These are phyloP conservation scores for Diaporthe australafricana DNA, from an alignment of 2,329 filamentous ascomycete species.

Conservation along the genomic window DNA sequence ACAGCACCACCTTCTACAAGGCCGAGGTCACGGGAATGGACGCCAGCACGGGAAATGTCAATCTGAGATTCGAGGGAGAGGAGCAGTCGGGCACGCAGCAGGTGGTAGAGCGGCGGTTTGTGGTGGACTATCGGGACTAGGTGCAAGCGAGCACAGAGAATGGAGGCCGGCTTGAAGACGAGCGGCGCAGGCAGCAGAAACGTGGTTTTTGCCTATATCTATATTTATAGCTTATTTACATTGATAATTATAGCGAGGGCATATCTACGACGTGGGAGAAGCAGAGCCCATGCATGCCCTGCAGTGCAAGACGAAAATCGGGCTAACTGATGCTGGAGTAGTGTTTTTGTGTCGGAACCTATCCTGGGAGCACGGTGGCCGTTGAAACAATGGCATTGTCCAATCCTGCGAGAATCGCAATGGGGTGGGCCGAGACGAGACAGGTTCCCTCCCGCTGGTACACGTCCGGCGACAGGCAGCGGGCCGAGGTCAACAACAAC, in stretches of 20 bases:
- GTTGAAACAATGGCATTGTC: conserved; percentile 16
- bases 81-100: conserved; percentile 80
- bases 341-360: not conserved
- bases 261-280: not conserved
- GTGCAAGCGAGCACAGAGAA: not conserved
- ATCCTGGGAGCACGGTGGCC: not conserved
- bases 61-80: conserved; percentile 83
- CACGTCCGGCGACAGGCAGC: not conserved
- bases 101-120: conserved; percentile 80
- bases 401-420: not conserved
- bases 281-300: too few species aligned
- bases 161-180: not conserved
- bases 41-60: conserved; percentile 62
- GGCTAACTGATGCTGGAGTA: not conserved
- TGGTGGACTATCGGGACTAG: conserved; percentile 73
- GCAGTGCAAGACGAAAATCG: not conserved
- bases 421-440: not conserved
- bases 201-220: not conserved
- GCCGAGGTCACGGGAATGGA: conserved; percentile 82
- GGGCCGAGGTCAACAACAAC: not conserved
- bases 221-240: not conserved
- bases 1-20: conserved; percentile 88
- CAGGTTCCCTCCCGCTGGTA: not conserved
- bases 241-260: not conserved
- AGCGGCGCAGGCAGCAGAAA: not conserved